Percentiles rank a stretch among this genome's conserved stretches.
Conservation (phyloP, 495 filamentous ascomycete species). For the Penicillium bovifimosum region DNA sequence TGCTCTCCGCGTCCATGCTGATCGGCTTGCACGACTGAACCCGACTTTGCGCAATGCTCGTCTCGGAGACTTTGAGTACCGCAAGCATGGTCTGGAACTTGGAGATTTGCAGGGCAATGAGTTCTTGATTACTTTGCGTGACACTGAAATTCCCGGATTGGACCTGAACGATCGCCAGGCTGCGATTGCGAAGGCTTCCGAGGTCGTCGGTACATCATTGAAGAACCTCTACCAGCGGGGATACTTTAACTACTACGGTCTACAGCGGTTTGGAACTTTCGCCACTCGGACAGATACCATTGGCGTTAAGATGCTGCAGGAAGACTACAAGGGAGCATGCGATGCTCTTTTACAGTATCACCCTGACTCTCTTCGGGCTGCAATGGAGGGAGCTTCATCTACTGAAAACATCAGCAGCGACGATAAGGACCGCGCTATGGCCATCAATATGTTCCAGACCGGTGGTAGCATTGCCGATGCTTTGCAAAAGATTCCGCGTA, state of each 20-base stretch:
- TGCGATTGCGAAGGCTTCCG: slow-evolving; percentile 38
- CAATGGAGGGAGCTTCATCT: slow-evolving; percentile 31
- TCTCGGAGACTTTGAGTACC: slow-evolving; percentile 73
- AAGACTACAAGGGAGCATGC: slow-evolving; percentile 72
- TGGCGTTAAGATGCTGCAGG: slow-evolving; percentile 76
- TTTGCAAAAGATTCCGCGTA: slow-evolving; percentile 63
- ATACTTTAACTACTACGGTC: slow-evolving; percentile 94
- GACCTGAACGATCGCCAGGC: slow-evolving; percentile 34
- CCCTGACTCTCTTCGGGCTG: slow-evolving; percentile 46
- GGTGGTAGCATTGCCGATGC: slow-evolving; percentile 47
- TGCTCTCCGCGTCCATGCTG: slow-evolving; percentile 56
- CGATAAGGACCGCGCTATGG: slow-evolving; percentile 68
- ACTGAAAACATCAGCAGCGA: slow-evolving; percentile 54
- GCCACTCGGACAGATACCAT: slow-evolving; percentile 72
- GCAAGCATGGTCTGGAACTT: slow-evolving; percentile 61
- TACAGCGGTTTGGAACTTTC: slow-evolving; percentile 91
- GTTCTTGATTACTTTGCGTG: slow-evolving; percentile 83
- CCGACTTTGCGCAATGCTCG: slow-evolving; percentile 53
- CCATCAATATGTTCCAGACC: slow-evolving; percentile 63
- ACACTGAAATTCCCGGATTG: slow-evolving; percentile 60
- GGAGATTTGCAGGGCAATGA: slow-evolving; percentile 85
- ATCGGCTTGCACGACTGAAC: slow-evolving; percentile 60
- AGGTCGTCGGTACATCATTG: slow-evolving; percentile 52
- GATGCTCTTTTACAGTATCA: slow-evolving; percentile 64
- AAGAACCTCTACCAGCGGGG: slow-evolving; percentile 55